A percentile compares a stretch with the other conserved stretches of the same genome.
phyloP scores from a whole-genome alignment of 176 grass and related monocot genomes.

The Otatea glauca region DNA sequence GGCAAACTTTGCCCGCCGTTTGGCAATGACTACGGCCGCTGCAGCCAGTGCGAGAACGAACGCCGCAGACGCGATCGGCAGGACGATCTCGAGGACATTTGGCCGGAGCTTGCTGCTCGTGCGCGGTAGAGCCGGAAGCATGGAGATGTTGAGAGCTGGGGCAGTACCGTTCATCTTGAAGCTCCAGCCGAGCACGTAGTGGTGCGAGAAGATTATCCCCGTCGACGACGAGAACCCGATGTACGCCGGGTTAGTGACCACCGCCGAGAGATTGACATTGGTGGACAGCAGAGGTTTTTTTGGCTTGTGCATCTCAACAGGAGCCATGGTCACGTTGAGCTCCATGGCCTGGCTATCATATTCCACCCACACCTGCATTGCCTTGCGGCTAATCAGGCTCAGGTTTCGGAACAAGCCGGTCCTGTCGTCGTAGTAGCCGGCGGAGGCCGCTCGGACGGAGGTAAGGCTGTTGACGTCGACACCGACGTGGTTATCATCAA shows the following conservation, averaged over 20 bases:
- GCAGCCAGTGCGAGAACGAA: conserved; percentile 12
- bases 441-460: conserved; percentile 39
- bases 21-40: background rate
- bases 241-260: conserved; percentile 37
- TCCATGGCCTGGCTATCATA: conserved; percentile 35
- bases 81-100: conserved; percentile 19
- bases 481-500: conserved; percentile 61
- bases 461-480: conserved; percentile 55
- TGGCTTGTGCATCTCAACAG: conserved; percentile 38
- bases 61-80: conserved; percentile 11
- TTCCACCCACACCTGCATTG: conserved; percentile 64
- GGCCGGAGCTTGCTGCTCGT: background rate
- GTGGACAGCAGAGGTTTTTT: conserved; percentile 34
- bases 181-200: conserved; percentile 74
- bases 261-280: conserved; percentile 34
- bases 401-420: conserved; percentile 34
- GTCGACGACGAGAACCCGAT: conserved; percentile 56
- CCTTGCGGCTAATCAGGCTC: conserved; percentile 33
- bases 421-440: conserved; percentile 47
- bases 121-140: conserved; percentile 41
- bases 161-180: conserved; percentile 50
- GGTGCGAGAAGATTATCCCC: conserved; percentile 30
- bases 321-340: conserved; percentile 49
- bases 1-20: conserved; percentile 32
- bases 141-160: conserved; percentile 32